Conservation (phyloP, 192 early-diverging fungal species). For the Radiomyces spectabilis region DNA sequence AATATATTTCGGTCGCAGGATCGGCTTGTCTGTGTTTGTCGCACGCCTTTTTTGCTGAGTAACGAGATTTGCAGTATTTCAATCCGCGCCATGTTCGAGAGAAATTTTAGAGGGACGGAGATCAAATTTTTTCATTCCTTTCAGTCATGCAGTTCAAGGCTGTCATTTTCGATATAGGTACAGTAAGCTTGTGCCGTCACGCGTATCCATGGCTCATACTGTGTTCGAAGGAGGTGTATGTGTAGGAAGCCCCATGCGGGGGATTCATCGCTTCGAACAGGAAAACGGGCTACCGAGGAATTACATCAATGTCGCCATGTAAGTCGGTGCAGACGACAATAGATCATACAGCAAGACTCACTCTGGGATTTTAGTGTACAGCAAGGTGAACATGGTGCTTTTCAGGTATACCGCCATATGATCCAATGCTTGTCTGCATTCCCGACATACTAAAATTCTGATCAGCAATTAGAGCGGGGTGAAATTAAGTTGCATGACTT, state of each 20-base stretch:
- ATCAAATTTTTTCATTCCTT: not conserved
- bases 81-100: no score
- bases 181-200: no score
- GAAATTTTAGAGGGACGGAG: no score
- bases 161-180: conserved; percentile 77
- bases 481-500: conserved; percentile 51
- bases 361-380: conserved; percentile 9
- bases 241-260: conserved; percentile 72
- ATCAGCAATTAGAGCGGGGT: conserved; percentile 48
- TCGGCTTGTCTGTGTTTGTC: no score
- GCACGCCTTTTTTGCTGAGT: no score
- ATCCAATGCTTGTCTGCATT: no score
- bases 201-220: not conserved
- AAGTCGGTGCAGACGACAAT: conserved; percentile 2
- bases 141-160: conserved; percentile 44
- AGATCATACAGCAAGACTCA: not conserved
- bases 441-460: not conserved
- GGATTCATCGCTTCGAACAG: conserved; percentile 63
- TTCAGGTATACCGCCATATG: no score
- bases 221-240: conserved; percentile 55
- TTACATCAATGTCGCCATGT: conserved; percentile 81
- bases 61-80: no score
- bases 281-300: conserved; percentile 60
- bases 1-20: no score
- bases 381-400: conserved; percentile 33